Evolutionary conservation across 2,329 filamentous ascomycete genomes (phyloP).

Genomic region (Cordyceps cicadae): DNA sequence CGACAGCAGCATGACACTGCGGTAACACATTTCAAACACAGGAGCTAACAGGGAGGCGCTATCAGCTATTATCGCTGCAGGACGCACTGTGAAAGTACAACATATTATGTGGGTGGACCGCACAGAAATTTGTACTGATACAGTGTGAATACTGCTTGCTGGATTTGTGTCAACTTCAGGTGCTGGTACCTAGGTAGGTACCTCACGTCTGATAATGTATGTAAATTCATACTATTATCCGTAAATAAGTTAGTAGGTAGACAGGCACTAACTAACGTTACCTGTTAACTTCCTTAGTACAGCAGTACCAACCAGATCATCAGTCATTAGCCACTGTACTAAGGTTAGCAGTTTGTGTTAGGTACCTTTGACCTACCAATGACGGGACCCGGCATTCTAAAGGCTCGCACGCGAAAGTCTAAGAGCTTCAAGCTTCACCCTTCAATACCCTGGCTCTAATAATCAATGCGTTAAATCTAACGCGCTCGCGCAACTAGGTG

Average conservation of each 20-base stretch:
- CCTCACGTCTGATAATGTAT: neutral
- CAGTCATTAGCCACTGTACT: too few relatives aligned
- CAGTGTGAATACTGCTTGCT: neutral
- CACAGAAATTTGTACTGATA: neutral
- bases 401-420: neutral
- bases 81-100: neutral
- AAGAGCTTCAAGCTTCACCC: neutral
- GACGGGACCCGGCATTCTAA: too few relatives aligned
- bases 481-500: neutral
- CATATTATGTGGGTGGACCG: too few relatives aligned
- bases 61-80: neutral
- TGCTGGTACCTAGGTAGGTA: neutral
- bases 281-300: too few relatives aligned
- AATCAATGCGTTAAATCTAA: neutral
- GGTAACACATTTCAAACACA: slow-evolving; percentile 10
- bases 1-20: neutral
- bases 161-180: too few relatives aligned
- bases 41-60: neutral
- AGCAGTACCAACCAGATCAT: too few relatives aligned
- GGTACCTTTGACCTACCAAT: too few relatives aligned
- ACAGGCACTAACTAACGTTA: too few relatives aligned
- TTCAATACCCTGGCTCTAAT: neutral
- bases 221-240: too few relatives aligned
- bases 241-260: too few relatives aligned
- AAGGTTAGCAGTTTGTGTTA: too few relatives aligned